Evolutionary conservation across 192 early-diverging fungal genomes (phyloP).

Genomic region (Backusella westeae): DNA sequence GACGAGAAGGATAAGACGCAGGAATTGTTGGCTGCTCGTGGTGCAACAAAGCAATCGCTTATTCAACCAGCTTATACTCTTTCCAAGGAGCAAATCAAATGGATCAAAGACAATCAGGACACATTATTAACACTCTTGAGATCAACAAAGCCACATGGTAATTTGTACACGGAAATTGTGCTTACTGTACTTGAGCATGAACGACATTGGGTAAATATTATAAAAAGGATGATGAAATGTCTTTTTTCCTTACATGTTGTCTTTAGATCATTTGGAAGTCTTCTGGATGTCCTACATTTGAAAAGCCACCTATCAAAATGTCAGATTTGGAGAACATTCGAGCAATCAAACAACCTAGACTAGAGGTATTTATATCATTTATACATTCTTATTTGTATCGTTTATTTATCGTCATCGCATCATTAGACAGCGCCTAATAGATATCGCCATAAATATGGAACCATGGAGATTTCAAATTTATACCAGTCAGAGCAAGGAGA

Average conservation of each 20-base stretch:
- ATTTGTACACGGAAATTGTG: slow-evolving; percentile 63
- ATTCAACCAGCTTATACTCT: slow-evolving; percentile 15
- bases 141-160: slow-evolving; percentile 54
- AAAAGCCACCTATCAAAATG: slow-evolving; percentile 44
- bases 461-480: slow-evolving; percentile 20
- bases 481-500: neutral
- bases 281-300: slow-evolving; percentile 73
- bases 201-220: slow-evolving; percentile 59
- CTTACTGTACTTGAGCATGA: slow-evolving; percentile 71
- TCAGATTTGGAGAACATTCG: slow-evolving; percentile 34
- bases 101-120: slow-evolving; percentile 52
- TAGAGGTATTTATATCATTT: slow-evolving; percentile 8
- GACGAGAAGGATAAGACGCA: slow-evolving; percentile 43
- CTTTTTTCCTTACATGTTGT: neutral
- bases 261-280: slow-evolving; percentile 76
- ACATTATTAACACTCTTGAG: slow-evolving; percentile 51
- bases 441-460: slow-evolving; percentile 29
- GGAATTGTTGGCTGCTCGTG: slow-evolving; percentile 45
- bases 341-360: slow-evolving; percentile 4
- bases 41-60: slow-evolving; percentile 57
- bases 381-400: too few relatives aligned
- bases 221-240: neutral
- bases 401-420: neutral
- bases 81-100: slow-evolving; percentile 35
- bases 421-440: slow-evolving; percentile 1